Evolutionary conservation across 129 eudicot genomes (phyloP), one percentile per base, ranked within the genome.

Genomic region (Logfia minima): DNA sequence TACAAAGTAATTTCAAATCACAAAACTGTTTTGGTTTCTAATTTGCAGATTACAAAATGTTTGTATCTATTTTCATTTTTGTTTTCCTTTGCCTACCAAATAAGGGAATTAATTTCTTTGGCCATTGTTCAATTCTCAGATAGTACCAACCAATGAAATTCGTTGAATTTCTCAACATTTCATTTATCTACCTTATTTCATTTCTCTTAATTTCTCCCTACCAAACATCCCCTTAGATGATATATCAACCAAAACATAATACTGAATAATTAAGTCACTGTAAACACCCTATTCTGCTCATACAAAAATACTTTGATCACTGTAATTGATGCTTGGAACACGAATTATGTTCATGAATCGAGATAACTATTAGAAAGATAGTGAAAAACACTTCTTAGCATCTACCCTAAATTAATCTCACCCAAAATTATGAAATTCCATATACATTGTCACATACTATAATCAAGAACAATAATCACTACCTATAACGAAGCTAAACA

Each of bases 201-300:
- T 4, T 32, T 32, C 34, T 31, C 0, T 3, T 0, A 31, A 31
- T 3, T 31, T 31, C 6, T 32, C 0, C 0, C 35, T 32, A 3
- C 6, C 4, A 32, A 32, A 32, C 6, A 6, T 32, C 2, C 5
- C 35, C 35, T 60, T 71, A 79, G 32, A 43, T 66, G 34, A 29
- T 79, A 21, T 16, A 72, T 79, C 72, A 79, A 78, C 62, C 41
- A 79, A 62, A 22, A 56, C 65, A 79, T 39, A 52, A 23, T 51
- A 34, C 51, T 11, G 23, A 51, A 72, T 21, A 60, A 8, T 26
- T 4, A 48, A 79, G 45, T 48, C 72, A 70, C 10, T 6, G 6
- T 51, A 68, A 59, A 35, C 19, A 24, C 66, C 28, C 43, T 16
- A 31, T 37, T 26, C 31, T 1, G 4, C 39, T 43, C 71, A 34